These are phyloP conservation scores for Rhynchosporium agropyri DNA, from an alignment of 2,329 filamentous ascomycete genomes.

Conservation along the genomic window DNA sequence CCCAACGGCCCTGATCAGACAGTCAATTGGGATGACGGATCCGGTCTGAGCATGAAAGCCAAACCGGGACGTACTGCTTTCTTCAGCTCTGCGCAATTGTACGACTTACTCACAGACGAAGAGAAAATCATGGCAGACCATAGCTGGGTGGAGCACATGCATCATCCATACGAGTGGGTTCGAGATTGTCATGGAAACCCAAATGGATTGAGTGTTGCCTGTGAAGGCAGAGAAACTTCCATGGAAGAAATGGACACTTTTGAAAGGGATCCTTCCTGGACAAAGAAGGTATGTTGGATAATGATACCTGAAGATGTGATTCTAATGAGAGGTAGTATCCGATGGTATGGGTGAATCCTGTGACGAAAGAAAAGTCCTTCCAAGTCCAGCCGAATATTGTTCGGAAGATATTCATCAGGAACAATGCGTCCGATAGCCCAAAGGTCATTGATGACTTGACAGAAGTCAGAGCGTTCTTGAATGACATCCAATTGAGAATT, in stretches of 20 bases:
- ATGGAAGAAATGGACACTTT: slow-evolving; percentile 43
- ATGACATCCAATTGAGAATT: slow-evolving; percentile 46
- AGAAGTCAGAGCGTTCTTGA: slow-evolving; percentile 45
- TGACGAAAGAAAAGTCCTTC: slow-evolving; percentile 46
- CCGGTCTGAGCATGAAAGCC: slow-evolving; percentile 47
- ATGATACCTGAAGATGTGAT: no score
- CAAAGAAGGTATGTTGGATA: slow-evolving; percentile 41
- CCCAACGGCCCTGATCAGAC: slow-evolving; percentile 45
- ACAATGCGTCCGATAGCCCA: slow-evolving; percentile 42
- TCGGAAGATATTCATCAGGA: slow-evolving; percentile 46
- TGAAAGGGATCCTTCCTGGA: slow-evolving; percentile 42
- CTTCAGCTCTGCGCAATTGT: slow-evolving; percentile 48
- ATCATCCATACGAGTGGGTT: slow-evolving; percentile 50
- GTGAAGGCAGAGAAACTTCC: slow-evolving; percentile 45
- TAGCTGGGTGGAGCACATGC: slow-evolving; percentile 51
- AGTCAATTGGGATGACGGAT: slow-evolving; percentile 49
- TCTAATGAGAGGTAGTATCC: slow-evolving; percentile 42
- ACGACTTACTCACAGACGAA: slow-evolving; percentile 47
- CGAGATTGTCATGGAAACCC: slow-evolving; percentile 46
- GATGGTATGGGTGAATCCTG: slow-evolving; percentile 51
- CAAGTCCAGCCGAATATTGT: slow-evolving; percentile 49
- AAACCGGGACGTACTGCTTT: slow-evolving; percentile 50
- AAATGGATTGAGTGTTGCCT: slow-evolving; percentile 47
- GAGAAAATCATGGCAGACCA: slow-evolving; percentile 48
- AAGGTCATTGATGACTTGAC: slow-evolving; percentile 45